phyloP scores from a whole-genome alignment of 2,329 filamentous ascomycete species.

The Lojkania enalia region DNA sequence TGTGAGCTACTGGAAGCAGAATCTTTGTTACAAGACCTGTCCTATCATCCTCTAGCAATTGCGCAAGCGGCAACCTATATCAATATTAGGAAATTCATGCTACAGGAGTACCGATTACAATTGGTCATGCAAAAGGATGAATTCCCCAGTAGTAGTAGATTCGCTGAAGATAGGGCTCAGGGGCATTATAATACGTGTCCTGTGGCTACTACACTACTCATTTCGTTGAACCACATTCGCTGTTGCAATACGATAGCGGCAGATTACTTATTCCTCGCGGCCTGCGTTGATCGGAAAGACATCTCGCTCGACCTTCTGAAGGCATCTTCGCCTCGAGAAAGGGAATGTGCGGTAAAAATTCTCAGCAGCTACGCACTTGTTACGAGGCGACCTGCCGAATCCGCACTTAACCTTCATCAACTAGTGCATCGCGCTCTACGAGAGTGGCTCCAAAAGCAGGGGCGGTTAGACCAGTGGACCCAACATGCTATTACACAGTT shows the following conservation, averaged over 20 bases:
- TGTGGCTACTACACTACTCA: slow-evolving; percentile 40
- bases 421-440: slow-evolving; percentile 5
- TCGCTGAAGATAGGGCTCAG: neutral
- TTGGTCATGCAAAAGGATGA: slow-evolving; percentile 30
- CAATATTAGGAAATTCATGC: slow-evolving; percentile 6
- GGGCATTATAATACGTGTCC: no score
- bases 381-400: slow-evolving; percentile 8
- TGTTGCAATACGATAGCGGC: slow-evolving; percentile 36
- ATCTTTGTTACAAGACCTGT: slow-evolving; percentile 25
- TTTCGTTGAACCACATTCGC: slow-evolving; percentile 45
- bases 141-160: slow-evolving; percentile 15
- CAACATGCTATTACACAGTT: slow-evolving; percentile 13
- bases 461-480: slow-evolving; percentile 11
- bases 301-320: slow-evolving; percentile 23
- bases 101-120: slow-evolving; percentile 18
- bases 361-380: slow-evolving; percentile 18
- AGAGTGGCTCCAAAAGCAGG: slow-evolving; percentile 11
- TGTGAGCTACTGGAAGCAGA: slow-evolving; percentile 16
- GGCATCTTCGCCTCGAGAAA: slow-evolving; percentile 11
- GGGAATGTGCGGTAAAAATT: slow-evolving; percentile 18
- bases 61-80: neutral
- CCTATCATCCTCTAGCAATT: slow-evolving; percentile 35
- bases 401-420: slow-evolving; percentile 5
- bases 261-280: slow-evolving; percentile 45
- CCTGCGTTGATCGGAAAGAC: slow-evolving; percentile 37